Percentiles rank a stretch among this genome's conserved stretches.
Conservation (phyloP, 2,329 filamentous ascomycete genomes). For the Neofusicoccum ribis region DNA sequence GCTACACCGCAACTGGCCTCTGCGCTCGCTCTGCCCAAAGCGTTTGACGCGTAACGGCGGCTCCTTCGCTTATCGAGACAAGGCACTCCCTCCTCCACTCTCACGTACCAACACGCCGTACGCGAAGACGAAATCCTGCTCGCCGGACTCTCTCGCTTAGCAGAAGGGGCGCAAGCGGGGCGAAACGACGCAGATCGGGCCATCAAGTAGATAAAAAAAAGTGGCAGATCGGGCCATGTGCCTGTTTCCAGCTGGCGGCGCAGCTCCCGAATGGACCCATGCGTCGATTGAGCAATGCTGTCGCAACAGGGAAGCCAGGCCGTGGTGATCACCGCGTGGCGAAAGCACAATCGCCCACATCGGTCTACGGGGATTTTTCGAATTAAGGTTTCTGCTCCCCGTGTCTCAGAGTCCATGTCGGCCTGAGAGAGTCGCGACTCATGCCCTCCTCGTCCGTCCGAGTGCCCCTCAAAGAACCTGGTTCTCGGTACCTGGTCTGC, state of each 20-base stretch:
- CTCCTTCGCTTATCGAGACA: constrained; percentile 18
- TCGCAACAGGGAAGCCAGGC: neutral
- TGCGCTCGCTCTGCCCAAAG: neutral
- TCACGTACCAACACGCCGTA: neutral
- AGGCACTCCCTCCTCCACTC: constrained; percentile 11
- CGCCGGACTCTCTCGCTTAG: neutral
- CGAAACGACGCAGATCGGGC: constrained; percentile 6
- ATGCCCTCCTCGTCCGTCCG: neutral
- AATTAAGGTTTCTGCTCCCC: constrained; percentile 10
- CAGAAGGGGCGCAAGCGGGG: neutral
- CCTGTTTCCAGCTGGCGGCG: constrained; percentile 1
- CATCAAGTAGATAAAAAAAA: neutral
- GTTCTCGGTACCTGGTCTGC: neutral
- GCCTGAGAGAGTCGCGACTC: neutral
- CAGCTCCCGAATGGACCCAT: neutral
- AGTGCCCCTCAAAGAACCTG: neutral
- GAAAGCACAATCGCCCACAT: neutral
- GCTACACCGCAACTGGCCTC: neutral
- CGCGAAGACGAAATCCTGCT: constrained; percentile 5
- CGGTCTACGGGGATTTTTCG: neutral
- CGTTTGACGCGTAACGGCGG: constrained; percentile 6
- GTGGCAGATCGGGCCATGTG: neutral
- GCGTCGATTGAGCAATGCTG: constrained; percentile 16
- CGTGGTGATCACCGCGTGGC: constrained; percentile 3
- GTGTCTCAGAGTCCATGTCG: constrained; percentile 6